Percentiles rank a stretch among this genome's conserved stretches.
Evolutionary conservation across 176 grass and related monocot species (phyloP).

Genomic region (Rhipidocladum racemiflorum): DNA sequence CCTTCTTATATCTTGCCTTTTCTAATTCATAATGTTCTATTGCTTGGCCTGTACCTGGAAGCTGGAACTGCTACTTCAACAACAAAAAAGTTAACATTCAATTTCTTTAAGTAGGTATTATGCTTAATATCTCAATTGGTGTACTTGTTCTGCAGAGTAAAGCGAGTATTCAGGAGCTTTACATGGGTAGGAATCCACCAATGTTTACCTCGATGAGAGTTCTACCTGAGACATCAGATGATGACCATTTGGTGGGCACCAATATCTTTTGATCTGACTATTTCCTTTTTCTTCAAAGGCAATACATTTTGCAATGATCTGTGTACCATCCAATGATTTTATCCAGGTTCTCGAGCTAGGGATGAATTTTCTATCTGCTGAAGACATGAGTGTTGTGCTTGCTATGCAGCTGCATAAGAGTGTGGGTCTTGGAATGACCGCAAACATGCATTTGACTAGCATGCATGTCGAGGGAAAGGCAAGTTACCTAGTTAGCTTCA

Average conservation of each 20-base stretch:
- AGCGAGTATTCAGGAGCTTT: constrained; percentile 79
- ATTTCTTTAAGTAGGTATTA: constrained; percentile 1
- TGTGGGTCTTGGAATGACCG: constrained; percentile 74
- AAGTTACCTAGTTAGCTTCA: constrained; percentile 35
- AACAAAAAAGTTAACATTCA: neutral
- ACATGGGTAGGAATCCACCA: constrained; percentile 93
- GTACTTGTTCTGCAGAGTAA: constrained; percentile 61
- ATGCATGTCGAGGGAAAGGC: constrained; percentile 99
- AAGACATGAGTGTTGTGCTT: constrained; percentile 92
- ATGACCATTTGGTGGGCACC: constrained; percentile 82
- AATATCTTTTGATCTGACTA: constrained; percentile 7
- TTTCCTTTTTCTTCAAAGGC: constrained; percentile 1
- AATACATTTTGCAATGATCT: constrained; percentile 21
- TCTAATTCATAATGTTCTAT: neutral
- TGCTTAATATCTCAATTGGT: constrained; percentile 19
- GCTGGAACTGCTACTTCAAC: neutral
- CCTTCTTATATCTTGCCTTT: constrained; percentile 6
- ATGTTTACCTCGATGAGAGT: constrained; percentile 78
- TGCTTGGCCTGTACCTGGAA: neutral
- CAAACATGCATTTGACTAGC: constrained; percentile 93
- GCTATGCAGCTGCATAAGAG: constrained; percentile 73
- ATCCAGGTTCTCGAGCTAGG: constrained; percentile 87
- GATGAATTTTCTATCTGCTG: constrained; percentile 88
- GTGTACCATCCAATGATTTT: neutral
- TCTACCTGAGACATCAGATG: constrained; percentile 78